Conservation (phyloP, 257 asterid genomes). For the Solanum verrucosum region DNA sequence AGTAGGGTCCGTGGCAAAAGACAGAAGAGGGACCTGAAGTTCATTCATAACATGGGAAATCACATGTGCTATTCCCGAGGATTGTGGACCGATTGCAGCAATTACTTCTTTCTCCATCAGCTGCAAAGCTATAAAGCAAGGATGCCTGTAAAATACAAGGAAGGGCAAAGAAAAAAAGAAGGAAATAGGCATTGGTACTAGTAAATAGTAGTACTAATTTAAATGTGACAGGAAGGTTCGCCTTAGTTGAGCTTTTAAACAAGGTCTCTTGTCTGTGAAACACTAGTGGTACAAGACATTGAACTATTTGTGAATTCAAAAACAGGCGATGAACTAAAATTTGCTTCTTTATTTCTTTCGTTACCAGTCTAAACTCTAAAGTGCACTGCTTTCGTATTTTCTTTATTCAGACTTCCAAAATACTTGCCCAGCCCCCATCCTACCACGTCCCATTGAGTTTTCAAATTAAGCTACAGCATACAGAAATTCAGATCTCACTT, state of each 20-base stretch:
- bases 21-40: conserved; percentile 59
- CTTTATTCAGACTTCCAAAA: background rate
- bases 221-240: background rate
- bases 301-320: background rate
- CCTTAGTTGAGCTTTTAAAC: background rate
- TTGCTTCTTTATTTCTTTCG: background rate
- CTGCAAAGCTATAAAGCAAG: conserved; percentile 53
- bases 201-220: background rate
- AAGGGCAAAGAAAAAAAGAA: background rate
- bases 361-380: background rate
- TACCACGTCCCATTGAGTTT: background rate
- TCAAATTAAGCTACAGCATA: background rate
- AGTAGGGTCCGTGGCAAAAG: conserved; percentile 68
- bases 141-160: conserved; percentile 12
- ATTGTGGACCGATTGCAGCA: conserved; percentile 65
- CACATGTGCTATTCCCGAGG: conserved; percentile 64
- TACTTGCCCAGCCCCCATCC: background rate
- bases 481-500: background rate
- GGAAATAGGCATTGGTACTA: background rate
- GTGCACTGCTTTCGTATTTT: background rate
- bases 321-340: background rate
- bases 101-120: conserved; percentile 38
- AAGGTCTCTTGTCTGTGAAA: background rate
- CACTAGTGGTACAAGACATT: background rate
- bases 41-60: conserved; percentile 49